These are phyloP conservation scores for Termitomyces sp. DNA, from an alignment of 768 basidiomycete species.

Conservation along the genomic window DNA sequence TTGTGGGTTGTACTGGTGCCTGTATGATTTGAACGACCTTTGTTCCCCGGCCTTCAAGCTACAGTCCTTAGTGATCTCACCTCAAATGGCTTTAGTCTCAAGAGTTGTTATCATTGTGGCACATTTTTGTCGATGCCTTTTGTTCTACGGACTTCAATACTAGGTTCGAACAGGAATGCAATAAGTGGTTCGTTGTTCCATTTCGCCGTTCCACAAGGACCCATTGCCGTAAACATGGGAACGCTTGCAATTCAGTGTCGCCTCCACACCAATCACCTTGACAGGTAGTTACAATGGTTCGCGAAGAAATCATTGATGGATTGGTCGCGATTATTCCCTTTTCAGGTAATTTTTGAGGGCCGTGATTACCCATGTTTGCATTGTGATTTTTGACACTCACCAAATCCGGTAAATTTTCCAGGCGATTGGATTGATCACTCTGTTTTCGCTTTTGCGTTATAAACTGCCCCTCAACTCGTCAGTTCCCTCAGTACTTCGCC, in stretches of 20 bases:
- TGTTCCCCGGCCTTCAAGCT: background rate
- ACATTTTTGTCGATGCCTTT: background rate
- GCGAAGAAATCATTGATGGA: constrained; percentile 1
- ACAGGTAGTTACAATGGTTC: background rate
- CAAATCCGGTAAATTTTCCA: background rate
- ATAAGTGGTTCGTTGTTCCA: background rate
- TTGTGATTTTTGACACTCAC: background rate
- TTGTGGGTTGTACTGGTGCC: background rate
- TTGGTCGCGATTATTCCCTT: constrained; percentile 1
- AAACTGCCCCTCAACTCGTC: background rate
- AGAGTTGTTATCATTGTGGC: background rate
- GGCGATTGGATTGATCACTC: constrained; percentile 5
- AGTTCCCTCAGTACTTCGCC: background rate
- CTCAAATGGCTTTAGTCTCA: background rate
- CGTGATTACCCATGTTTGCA: background rate
- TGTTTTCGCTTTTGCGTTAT: background rate
- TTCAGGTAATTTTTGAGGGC: background rate
- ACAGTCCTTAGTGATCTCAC: background rate
- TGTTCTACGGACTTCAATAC: background rate
- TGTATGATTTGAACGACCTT: background rate
- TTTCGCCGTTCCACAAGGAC: background rate
- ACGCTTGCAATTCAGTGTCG: background rate
- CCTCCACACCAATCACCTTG: background rate
- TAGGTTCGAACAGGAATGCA: background rate
- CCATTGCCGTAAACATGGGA: background rate